phyloP scores from a whole-genome alignment of 2,329 filamentous ascomycete species.

The Diaporthe sp. region DNA sequence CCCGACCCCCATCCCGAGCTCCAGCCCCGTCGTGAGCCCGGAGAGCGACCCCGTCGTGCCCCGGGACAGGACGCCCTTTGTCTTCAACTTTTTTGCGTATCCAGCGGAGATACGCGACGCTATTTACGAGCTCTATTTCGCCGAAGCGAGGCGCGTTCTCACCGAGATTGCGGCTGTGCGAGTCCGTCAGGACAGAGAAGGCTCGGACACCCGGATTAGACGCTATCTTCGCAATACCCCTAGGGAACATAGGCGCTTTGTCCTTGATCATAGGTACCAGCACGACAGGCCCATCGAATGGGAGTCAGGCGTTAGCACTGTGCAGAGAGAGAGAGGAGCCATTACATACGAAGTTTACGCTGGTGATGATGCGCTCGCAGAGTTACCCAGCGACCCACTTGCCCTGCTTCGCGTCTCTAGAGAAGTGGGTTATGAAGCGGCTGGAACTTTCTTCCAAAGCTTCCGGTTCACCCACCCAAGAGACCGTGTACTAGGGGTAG shows the following conservation, averaged over 20 bases:
- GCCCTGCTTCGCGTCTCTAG: background rate
- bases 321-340: background rate
- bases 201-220: background rate
- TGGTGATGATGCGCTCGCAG: background rate
- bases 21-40: background rate
- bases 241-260: background rate
- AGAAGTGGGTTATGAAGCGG: background rate
- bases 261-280: background rate
- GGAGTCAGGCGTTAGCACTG: background rate
- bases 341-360: background rate
- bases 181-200: background rate
- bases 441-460: background rate
- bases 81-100: background rate
- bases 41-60: background rate
- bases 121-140: slow-evolving; percentile 4
- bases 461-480: background rate
- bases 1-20: background rate
- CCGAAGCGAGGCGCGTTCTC: background rate
- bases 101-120: background rate
- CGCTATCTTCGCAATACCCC: background rate
- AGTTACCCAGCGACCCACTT: background rate
- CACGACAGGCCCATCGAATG: background rate
- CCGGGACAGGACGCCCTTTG: background rate
- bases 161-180: background rate
- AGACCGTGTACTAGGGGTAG: background rate